Base-by-base conservation (phyloP, 2,329 filamentous ascomycete species). In the Tolypocladium amazonense region DNA sequence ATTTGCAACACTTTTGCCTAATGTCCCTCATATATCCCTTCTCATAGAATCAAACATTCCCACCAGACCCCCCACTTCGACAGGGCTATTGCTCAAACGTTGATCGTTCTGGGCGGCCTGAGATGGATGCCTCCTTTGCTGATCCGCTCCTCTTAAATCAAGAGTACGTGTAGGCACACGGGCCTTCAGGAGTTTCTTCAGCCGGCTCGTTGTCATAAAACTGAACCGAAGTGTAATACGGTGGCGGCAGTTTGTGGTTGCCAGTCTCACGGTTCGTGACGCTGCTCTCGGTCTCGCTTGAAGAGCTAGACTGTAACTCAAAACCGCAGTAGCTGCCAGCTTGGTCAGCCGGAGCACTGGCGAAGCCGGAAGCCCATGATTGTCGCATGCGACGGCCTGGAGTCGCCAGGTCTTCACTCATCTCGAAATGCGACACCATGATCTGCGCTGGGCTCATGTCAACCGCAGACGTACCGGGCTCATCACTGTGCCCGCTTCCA, bases 51-150 rank as follows among this genome's bases (percentile, higher is more conserved):
- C 18, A 20, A 18, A n/a, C 27, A 23, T 20, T 35, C 18, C 50
- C 37, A n/a, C 37, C 3, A 35, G 30, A 54, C 9, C 50, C 55
- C 30, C n/a, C 52, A 35, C 37, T 7, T 23, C 43, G 33, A 52
- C 27, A 61, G 47, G 62, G 59, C 65, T 64, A 68, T n/a, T 68
- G 58, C 37, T 65, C 60, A 33, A 66, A 55, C 41, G 61, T 63
- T 18, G 60, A 55, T 54, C 67, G 63, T 25, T 39, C 56, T 25
- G 37, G 47, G 41, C 60, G 60, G 50, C 64, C 59, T 14, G 57
- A 37, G n/a, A 30, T 23, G 27, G 30, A 25, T 7, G 43, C 27
- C 14, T 55, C 55, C 45, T 25, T 30, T 45, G 37, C 18, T 4
- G n/a, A 14, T 23, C 5, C 20, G 20, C 12, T 6, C 30, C 12